phyloP scores from a whole-genome alignment of 306 rosid genomes.

The Medicago lupulina region DNA sequence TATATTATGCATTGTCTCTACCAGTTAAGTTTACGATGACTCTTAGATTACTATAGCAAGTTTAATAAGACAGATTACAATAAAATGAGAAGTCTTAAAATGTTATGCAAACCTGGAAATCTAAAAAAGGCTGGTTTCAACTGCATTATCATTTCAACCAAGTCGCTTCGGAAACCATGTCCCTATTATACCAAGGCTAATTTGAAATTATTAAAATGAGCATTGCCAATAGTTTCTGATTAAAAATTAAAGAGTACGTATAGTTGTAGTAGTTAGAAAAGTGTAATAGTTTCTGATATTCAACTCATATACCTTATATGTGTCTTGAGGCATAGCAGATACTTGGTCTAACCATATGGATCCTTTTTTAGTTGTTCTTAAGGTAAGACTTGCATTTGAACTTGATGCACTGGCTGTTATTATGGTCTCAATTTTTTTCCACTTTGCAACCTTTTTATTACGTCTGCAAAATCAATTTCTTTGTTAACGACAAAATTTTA shows the following conservation, averaged over 20 bases:
- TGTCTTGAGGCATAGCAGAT: background rate
- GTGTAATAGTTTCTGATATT: background rate
- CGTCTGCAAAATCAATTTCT: constrained; percentile 46
- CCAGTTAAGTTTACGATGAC: too few species aligned
- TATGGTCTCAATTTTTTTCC: constrained; percentile 42
- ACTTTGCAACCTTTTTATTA: constrained; percentile 42
- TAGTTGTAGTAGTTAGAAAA: background rate
- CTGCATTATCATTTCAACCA: constrained; percentile 60
- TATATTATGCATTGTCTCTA: too few species aligned
- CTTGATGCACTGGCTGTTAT: constrained; percentile 19
- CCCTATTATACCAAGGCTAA: constrained; percentile 43
- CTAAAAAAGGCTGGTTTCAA: constrained; percentile 51
- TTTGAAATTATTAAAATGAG: background rate
- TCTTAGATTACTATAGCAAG: background rate
- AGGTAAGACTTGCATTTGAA: background rate
- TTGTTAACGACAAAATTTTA: too few species aligned
- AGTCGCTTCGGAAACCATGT: background rate
- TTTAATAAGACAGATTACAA: background rate
- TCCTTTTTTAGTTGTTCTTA: background rate
- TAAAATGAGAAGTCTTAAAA: background rate
- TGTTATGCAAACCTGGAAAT: constrained; percentile 40
- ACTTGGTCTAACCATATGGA: background rate
- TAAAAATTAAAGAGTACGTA: background rate
- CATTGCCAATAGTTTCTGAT: background rate
- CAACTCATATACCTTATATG: constrained; percentile 6